Percentiles rank a stretch among this genome's conserved stretches.
Conservation (phyloP, 192 early-diverging fungal genomes). For the Backusella circina region DNA sequence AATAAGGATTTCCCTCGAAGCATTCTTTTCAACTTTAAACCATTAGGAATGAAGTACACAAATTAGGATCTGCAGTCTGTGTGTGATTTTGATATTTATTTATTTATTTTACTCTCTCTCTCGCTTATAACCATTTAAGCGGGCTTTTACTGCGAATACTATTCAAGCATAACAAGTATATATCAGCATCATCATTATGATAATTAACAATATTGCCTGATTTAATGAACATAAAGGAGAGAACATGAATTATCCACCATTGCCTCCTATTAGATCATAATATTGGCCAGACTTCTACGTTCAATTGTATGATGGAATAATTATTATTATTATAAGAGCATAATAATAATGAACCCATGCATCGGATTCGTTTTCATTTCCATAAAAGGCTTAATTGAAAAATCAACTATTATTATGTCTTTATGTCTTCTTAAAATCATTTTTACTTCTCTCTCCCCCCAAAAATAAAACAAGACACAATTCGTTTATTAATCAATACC, state of each 20-base stretch:
- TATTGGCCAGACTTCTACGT: not conserved
- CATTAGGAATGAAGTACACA: no score
- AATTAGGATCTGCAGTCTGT: no score
- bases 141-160: not conserved
- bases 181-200: not conserved
- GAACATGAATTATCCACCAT: not conserved
- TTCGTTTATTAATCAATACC: not conserved
- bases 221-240: not conserved
- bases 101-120: not conserved
- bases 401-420: not conserved
- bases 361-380: slow-evolving; percentile 3
- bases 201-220: not conserved
- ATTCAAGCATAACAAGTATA: not conserved
- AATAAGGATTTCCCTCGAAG: no score
- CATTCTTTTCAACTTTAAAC: no score
- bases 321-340: not conserved
- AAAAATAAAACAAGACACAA: not conserved
- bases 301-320: not conserved
- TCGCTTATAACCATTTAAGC: not conserved
- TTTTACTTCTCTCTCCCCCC: not conserved
- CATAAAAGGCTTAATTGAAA: slow-evolving; percentile 15
- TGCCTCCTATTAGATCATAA: not conserved
- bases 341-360: slow-evolving; percentile 1
- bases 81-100: not conserved
- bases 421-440: not conserved